Evolutionary conservation across 2,329 filamentous ascomycete species (phyloP).

Genomic region (Beauveria caledonica): DNA sequence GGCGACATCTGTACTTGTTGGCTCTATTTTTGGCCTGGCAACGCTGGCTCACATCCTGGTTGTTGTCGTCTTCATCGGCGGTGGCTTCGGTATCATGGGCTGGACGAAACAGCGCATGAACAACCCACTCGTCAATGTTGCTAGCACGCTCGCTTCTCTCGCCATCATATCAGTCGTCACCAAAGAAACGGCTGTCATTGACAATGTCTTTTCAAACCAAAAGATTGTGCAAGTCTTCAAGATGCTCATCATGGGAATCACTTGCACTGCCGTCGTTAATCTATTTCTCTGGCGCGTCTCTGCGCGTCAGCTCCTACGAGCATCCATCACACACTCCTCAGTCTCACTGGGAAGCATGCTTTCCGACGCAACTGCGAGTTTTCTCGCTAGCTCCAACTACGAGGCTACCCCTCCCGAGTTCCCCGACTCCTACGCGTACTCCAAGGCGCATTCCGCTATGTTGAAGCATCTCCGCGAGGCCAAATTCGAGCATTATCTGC

Average conservation of each 20-base stretch:
- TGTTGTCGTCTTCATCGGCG: conserved; percentile 70
- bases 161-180: conserved; percentile 79
- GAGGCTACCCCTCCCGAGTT: conserved; percentile 31
- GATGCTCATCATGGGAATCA: conserved; percentile 69
- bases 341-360: conserved; percentile 70
- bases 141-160: conserved; percentile 72
- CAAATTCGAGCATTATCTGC: conserved; percentile 73
- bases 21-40: conserved; percentile 54
- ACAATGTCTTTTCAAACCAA: conserved; percentile 64
- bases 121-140: conserved; percentile 69
- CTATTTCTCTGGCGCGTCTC: conserved; percentile 67
- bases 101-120: conserved; percentile 72
- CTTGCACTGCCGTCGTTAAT: conserved; percentile 60
- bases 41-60: conserved; percentile 67
- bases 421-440: conserved; percentile 48
- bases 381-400: conserved; percentile 69
- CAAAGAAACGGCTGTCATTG: conserved; percentile 76
- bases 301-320: conserved; percentile 60
- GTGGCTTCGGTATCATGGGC: conserved; percentile 72
- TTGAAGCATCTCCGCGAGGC: conserved; percentile 71
- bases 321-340: conserved; percentile 64
- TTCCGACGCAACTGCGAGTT: conserved; percentile 67
- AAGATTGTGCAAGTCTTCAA: conserved; percentile 47
- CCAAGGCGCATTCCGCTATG: conserved; percentile 50
- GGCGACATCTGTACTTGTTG: conserved; percentile 70